These are phyloP conservation scores for Amylostereum areolatum DNA, from an alignment of 1,284 basidiomycete genomes.

Conservation along the genomic window DNA sequence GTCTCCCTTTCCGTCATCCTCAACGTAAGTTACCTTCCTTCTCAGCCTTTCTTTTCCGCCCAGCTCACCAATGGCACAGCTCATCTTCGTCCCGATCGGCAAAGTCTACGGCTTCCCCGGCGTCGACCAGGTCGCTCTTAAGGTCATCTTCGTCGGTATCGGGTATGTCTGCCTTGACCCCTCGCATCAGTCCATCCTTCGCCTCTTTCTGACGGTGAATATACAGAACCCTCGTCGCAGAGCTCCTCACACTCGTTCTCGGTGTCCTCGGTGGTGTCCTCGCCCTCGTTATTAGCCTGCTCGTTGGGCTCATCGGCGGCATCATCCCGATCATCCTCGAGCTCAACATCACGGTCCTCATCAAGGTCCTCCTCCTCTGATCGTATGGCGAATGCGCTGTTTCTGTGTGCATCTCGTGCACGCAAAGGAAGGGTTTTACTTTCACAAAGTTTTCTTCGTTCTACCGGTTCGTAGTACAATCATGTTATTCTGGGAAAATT, in stretches of 20 bases:
- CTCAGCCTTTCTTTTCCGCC: neutral
- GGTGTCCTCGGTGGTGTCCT: constrained; percentile 10
- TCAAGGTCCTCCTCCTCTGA: constrained; percentile 9
- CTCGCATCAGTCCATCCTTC: neutral
- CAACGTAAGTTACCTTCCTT: neutral
- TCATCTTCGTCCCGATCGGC: neutral
- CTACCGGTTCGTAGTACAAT: no score
- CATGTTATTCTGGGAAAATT: no score
- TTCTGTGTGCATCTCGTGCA: no score
- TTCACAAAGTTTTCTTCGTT: no score
- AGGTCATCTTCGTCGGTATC: neutral
- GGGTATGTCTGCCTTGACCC: neutral
- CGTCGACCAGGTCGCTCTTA: neutral
- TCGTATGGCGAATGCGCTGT: no score
- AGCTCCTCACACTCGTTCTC: constrained; percentile 5
- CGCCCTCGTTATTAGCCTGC: constrained; percentile 11
- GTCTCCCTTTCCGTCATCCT: neutral
- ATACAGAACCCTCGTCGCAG: neutral
- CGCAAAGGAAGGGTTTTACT: no score
- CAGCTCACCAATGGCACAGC: neutral
- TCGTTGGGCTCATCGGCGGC: constrained; percentile 10
- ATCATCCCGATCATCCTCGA: constrained; percentile 10
- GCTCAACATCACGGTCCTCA: constrained; percentile 12
- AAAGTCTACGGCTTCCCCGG: neutral
- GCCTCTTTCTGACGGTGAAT: neutral